Base-by-base conservation (phyloP, 805 yeast species). In the Metschnikowia vanudenii region DNA sequence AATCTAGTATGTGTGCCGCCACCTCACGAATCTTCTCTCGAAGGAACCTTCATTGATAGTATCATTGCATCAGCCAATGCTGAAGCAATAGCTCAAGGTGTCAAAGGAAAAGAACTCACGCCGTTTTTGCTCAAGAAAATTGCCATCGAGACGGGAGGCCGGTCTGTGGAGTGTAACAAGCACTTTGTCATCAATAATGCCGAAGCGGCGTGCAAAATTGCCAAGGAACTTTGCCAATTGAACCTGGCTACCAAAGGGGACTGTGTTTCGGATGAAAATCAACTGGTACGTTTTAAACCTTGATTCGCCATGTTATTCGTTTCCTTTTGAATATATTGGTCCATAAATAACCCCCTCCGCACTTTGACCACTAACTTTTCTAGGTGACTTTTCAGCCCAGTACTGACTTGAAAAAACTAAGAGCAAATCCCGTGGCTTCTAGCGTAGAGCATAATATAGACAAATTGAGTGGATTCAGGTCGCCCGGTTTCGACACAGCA, bases 1-100 rank as follows among this genome's bases (percentile, higher is more conserved):
- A 79, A 74, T 48, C 75, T 90, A 10, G 81, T 89, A 55, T 89
- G 96, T 60, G 75, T 87, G 10, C 96, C 96, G 0, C 91, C 96
- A 0, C 95, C 96, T 0, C 62, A 57, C 8, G 76, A 77, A 3
- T 63, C 74, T 32, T 88, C 95, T 0, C 63, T 89, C 46, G 75
- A 78, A 26, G 69, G 78, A 3, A 68, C 58, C 0, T 68, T 75
- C 40, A 85, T 89, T 20, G 71, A 72, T 47, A 59, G 49, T 1
- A 75, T 86, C 16, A 87, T 89, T 44, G 74, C 73, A 3, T 66
- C 69, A 7, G 89, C 96, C 1, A 73, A 76, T 38, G 47, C 45
- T 2, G 81, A 78, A 45, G 95, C 96, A 1, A 68, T 67, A 5
- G 41, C 49, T 5, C 51, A 59, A 28, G 81, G 82, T 0, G 72